phyloP scores from a whole-genome alignment of 306 rosid species.

The Medicago ruthenica region DNA sequence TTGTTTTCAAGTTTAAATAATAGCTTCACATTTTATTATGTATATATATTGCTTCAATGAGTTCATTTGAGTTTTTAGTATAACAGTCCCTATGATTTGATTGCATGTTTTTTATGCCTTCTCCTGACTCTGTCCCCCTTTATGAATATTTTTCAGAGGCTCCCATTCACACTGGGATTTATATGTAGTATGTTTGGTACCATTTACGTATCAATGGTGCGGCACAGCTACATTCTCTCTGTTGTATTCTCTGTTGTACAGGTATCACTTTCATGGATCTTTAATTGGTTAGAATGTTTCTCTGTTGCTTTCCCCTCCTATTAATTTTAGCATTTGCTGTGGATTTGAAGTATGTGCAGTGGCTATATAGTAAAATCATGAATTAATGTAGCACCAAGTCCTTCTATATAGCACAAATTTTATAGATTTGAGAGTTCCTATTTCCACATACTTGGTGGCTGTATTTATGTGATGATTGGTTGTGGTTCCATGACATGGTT shows the following conservation, averaged over 20 bases:
- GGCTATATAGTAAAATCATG: slow-evolving; percentile 10
- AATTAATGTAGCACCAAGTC: too few species aligned
- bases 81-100: slow-evolving; percentile 35
- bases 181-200: slow-evolving; percentile 85
- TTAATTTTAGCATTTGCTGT: slow-evolving; percentile 10
- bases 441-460: slow-evolving; percentile 7
- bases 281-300: slow-evolving; percentile 15
- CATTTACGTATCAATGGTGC: slow-evolving; percentile 92
- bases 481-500: slow-evolving; percentile 20
- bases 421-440: slow-evolving; percentile 14
- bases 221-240: slow-evolving; percentile 87
- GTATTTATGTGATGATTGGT: slow-evolving; percentile 25
- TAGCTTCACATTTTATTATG: not conserved
- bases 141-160: slow-evolving; percentile 67
- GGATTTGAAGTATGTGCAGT: slow-evolving; percentile 30
- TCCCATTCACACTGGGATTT: slow-evolving; percentile 84
- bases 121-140: slow-evolving; percentile 32
- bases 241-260: slow-evolving; percentile 89
- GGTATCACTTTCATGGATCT: slow-evolving; percentile 55
- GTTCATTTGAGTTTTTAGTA: slow-evolving; percentile 1
- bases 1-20: slow-evolving; percentile 8
- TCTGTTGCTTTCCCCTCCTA: not conserved
- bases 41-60: slow-evolving; percentile 14
- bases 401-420: not conserved
- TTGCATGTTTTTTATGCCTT: slow-evolving; percentile 24